Evolutionary conservation across 495 filamentous ascomycete species (phyloP).

Genomic region (Talaromyces thailandensis): DNA sequence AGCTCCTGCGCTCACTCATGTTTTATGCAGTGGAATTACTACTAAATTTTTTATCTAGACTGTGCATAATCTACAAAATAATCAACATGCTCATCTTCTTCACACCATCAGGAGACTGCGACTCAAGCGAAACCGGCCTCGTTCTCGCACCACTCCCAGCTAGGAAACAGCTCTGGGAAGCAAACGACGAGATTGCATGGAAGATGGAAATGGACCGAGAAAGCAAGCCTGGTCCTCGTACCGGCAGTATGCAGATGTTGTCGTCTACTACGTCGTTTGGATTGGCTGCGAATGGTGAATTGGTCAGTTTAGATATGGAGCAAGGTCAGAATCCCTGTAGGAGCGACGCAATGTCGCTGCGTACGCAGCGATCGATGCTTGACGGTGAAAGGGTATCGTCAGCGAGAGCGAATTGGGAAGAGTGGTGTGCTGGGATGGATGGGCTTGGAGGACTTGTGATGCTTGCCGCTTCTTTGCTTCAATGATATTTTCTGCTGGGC

Average conservation of each 20-base stretch:
- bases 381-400: neutral
- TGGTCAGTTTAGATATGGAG: slow-evolving; percentile 19
- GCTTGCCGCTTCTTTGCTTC: slow-evolving; percentile 33
- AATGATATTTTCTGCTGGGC: slow-evolving; percentile 2
- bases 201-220: slow-evolving; percentile 19
- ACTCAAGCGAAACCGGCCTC: slow-evolving; percentile 20
- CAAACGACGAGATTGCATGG: slow-evolving; percentile 26
- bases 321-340: slow-evolving; percentile 13
- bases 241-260: neutral
- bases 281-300: slow-evolving; percentile 24
- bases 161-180: slow-evolving; percentile 40
- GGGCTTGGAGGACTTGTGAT: slow-evolving; percentile 30
- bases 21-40: neutral
- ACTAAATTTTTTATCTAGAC: slow-evolving; percentile 12
- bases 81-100: slow-evolving; percentile 38
- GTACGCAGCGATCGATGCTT: slow-evolving; percentile 8
- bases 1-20: neutral
- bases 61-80: slow-evolving; percentile 30
- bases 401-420: slow-evolving; percentile 22
- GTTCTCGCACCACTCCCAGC: slow-evolving; percentile 36
- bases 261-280: slow-evolving; percentile 17
- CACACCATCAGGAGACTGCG: slow-evolving; percentile 32
- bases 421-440: slow-evolving; percentile 40
- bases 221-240: slow-evolving; percentile 2
- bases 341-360: slow-evolving; percentile 1